Base-by-base conservation (phyloP, 768 basidiomycete genomes). In the Termitomyces sp. region DNA sequence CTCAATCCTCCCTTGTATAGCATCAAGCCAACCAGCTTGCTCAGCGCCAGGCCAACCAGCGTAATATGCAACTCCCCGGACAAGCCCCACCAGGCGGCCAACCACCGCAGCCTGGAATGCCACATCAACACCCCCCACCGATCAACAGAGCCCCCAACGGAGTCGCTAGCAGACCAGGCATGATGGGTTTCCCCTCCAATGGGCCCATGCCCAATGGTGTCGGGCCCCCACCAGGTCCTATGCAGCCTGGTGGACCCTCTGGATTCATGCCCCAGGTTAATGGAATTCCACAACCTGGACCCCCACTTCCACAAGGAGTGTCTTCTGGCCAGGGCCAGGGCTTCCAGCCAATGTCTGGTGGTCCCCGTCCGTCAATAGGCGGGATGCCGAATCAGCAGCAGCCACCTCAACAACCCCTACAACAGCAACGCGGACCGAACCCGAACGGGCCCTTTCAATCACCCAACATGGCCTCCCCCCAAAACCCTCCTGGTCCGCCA, bases 401-500 rank as follows among this genome's bases (percentile, higher is more conserved):
- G 8, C 63, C 56, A 16, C 62, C 61, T 18, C 64, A 63, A 43
- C 64, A 66, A 40, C 61, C 26, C 3, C 54, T 48, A 34, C 72
- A 67, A 56, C 74, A 67, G 42, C 80, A 78, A 59, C 80, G 79
- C 24, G 70, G 65, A 3, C 74, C 78, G 20, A 82, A 82, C 54
- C 73, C 78, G 20, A 81, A 81, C 55, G 83, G 80, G 14, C 80
- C 82, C 9, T 88, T 84, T 68, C 84, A 80, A 42, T 87, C 86
- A 22, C 87, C 87, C 4, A 85, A 81, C 2, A 85, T 88, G 71
- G 76, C 84, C 2, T 85, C 86, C 4, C 81, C 84, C 0, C 85
- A 85, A 60, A 79, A 79, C 46, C 67, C 8, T 71, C 71, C 52
- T 8, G 76, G 72, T 27, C 59, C 55, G 5, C 55, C 43, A 30